Conservation (phyloP, 805 yeast species). For the Candida sanyiensis region DNA sequence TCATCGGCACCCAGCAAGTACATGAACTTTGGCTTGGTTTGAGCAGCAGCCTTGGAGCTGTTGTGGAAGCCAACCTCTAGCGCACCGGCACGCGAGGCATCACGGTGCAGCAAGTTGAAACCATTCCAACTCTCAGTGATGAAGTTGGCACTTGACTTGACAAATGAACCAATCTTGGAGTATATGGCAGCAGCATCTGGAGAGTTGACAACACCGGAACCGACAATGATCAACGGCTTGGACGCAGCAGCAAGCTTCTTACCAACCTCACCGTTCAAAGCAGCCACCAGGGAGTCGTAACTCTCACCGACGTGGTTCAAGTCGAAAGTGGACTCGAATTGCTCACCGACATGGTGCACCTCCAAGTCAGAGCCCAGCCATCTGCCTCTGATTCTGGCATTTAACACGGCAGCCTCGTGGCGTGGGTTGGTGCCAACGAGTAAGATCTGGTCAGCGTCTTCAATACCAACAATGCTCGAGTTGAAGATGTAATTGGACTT, state of each 20-base stretch:
- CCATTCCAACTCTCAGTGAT: constrained; percentile 77
- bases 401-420: constrained; percentile 84
- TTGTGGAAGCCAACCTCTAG: constrained; percentile 72
- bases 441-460: constrained; percentile 75
- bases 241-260: constrained; percentile 58
- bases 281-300: constrained; percentile 49
- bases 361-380: constrained; percentile 69
- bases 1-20: constrained; percentile 86
- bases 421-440: constrained; percentile 85
- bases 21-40: constrained; percentile 62
- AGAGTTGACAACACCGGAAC: constrained; percentile 71
- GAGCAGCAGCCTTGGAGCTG: constrained; percentile 32
- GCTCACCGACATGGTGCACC: constrained; percentile 67
- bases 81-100: constrained; percentile 85
- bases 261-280: constrained; percentile 66
- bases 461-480: constrained; percentile 72
- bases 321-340: constrained; percentile 72
- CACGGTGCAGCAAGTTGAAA: constrained; percentile 71
- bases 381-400: constrained; percentile 74
- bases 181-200: constrained; percentile 57
- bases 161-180: constrained; percentile 56
- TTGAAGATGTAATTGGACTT: constrained; percentile 78
- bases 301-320: constrained; percentile 57
- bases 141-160: constrained; percentile 46
- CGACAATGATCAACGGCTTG: constrained; percentile 74